Evolutionary conservation across 257 asterid genomes (phyloP), one percentile per base, ranked within the genome.

Genomic region (Osmanthus fragrans): DNA sequence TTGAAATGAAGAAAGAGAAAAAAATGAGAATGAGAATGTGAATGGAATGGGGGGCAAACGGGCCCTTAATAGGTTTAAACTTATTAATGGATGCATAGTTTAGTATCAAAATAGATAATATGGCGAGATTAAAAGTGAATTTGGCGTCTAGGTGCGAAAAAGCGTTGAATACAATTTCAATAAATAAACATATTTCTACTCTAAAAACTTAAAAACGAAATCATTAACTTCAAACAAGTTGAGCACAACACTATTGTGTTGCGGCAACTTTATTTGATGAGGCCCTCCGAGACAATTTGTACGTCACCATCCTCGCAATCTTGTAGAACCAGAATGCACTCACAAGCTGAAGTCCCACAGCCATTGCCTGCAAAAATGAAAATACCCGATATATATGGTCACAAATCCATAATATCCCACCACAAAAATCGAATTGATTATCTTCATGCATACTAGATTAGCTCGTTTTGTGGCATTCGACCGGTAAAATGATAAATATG

Each of bases 261-360:
- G 16, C 6, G 8, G 9, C n/a, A 5, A 19, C 19, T 19, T 58
- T 89, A 73, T 32, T 73, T 73, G 90, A 47, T 45, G 86, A 67
- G 23, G 81, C 74, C 84, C 87, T 87, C 73, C 76, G 90, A 7
- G 84, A 76, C 33, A 93, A 71, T 82, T 95, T 95, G 86, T 83
- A 86, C 70, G 76, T 71, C 70, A 93, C 85, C 99, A 90, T 95
- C 72, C 91, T 88, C 25, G 76, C 89, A 79, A 95, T 95, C 86
- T 88, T 93, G 87, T 88, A 92, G 89, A 93, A 89, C 99, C 99
- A 95, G 82, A 86, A 95, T 19, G 81, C 93, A 80, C 99, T 91
- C 80, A 91, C 97, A 2, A 92, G 78, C 77, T 86, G 96, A 56
- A 95, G 87, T 74, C 98, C 97, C 77, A 89, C 71, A 40, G 97